Conservation (phyloP, 225 moss, liverwort and hornwort species). For the Bryum argenteum region DNA sequence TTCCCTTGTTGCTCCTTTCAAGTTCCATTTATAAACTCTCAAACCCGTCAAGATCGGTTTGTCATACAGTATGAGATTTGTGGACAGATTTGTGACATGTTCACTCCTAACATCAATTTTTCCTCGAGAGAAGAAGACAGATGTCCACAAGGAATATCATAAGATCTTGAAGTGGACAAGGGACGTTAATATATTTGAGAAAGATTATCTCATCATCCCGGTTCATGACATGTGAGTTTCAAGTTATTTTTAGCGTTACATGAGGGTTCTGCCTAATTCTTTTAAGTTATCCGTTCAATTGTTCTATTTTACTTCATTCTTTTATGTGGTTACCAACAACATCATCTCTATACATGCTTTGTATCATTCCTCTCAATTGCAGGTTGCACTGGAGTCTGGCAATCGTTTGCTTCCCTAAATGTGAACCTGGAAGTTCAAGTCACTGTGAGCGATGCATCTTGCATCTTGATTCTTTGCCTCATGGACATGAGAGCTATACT, state of each 20-base stretch:
- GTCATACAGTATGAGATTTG: background rate
- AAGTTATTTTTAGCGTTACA: background rate
- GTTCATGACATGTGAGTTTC: constrained; percentile 83
- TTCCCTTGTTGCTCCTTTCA: constrained; percentile 9
- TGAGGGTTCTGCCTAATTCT: too few species aligned
- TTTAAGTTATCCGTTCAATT: background rate
- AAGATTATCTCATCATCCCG: constrained; percentile 88
- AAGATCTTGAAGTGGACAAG: constrained; percentile 88
- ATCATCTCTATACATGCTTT: constrained; percentile 4
- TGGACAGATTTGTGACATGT: constrained; percentile 11
- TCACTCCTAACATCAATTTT: constrained; percentile 18
- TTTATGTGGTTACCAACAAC: constrained; percentile 5
- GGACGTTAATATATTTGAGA: constrained; percentile 82
- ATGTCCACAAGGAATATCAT: constrained; percentile 44
- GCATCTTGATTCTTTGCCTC: constrained; percentile 91
- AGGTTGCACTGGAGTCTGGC: constrained; percentile 99
- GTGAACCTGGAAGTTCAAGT: constrained; percentile 41
- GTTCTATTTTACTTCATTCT: background rate
- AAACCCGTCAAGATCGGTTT: background rate
- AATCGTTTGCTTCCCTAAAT: constrained; percentile 77
- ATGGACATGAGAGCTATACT: constrained; percentile 70
- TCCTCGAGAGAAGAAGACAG: constrained; percentile 49
- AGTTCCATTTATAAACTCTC: constrained; percentile 8
- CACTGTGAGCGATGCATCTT: constrained; percentile 69
- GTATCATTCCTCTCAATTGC: constrained; percentile 1